These are phyloP conservation scores for Yueomyces sp. DNA, from an alignment of 1,139 yeast species.

Conservation along the genomic window DNA sequence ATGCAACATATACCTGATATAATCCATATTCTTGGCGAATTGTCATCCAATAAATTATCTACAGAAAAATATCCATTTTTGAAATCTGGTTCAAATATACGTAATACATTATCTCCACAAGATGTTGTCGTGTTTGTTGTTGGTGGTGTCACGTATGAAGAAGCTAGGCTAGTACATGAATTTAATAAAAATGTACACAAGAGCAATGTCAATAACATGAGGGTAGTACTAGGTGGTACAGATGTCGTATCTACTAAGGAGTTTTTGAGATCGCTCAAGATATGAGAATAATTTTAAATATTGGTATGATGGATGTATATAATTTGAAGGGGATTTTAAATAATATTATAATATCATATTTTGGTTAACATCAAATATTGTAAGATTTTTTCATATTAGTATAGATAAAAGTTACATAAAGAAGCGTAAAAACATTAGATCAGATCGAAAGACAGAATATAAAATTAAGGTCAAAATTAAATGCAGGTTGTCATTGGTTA, in stretches of 20 bases:
- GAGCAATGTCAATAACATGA: constrained; percentile 30
- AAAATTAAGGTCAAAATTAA: too few species aligned
- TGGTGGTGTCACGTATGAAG: constrained; percentile 91
- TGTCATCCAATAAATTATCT: constrained; percentile 38
- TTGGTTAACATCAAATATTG: too few species aligned
- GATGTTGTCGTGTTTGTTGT: constrained; percentile 71
- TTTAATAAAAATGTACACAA: constrained; percentile 35
- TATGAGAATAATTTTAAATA: neutral
- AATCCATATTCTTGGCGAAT: constrained; percentile 36
- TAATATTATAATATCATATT: too few species aligned
- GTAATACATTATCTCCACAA: constrained; percentile 35
- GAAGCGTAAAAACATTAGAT: too few species aligned
- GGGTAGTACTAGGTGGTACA: constrained; percentile 70
- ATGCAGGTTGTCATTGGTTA: too few species aligned
- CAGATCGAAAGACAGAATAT: too few species aligned
- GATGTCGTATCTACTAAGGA: constrained; percentile 44
- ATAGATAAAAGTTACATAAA: too few species aligned
- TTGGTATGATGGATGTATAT: too few species aligned
- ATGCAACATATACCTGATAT: constrained; percentile 72
- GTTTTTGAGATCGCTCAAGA: constrained; percentile 33
- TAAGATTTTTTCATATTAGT: too few species aligned
- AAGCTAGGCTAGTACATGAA: constrained; percentile 69
- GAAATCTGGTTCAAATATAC: constrained; percentile 7
- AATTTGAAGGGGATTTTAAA: too few species aligned
- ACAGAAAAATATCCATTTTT: constrained; percentile 2